These are phyloP conservation scores for Candida qinlingensis DNA, from an alignment of 805 yeast species.

Conservation along the genomic window DNA sequence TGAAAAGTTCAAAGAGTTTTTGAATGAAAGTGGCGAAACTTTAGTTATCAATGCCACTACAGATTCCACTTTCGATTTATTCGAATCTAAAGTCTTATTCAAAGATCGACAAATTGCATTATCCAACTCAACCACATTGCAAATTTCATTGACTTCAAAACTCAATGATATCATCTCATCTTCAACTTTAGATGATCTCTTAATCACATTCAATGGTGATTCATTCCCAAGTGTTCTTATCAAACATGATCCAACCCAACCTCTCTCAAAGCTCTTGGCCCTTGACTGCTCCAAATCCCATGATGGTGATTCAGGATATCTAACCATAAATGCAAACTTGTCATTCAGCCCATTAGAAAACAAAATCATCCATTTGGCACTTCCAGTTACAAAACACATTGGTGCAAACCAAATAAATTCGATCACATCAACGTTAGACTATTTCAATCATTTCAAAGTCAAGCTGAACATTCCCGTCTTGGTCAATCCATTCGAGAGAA, in stretches of 20 bases:
- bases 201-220: slow-evolving; percentile 11
- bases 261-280: not conserved
- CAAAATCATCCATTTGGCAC: slow-evolving; percentile 14
- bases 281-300: not conserved
- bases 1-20: slow-evolving; percentile 1
- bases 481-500: slow-evolving; percentile 8
- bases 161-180: slow-evolving; percentile 17
- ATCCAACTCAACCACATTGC: slow-evolving; percentile 22
- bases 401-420: slow-evolving; percentile 13
- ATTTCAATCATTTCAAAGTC: slow-evolving; percentile 15
- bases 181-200: slow-evolving; percentile 8
- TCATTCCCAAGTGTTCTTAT: slow-evolving; percentile 14
- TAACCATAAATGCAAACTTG: slow-evolving; percentile 12
- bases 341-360: slow-evolving; percentile 11
- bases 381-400: slow-evolving; percentile 17
- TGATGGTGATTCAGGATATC: slow-evolving; percentile 7
- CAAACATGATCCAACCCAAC: slow-evolving; percentile 6
- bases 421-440: slow-evolving; percentile 13
- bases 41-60: slow-evolving; percentile 21
- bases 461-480: slow-evolving; percentile 17
- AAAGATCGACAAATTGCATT: slow-evolving; percentile 15
- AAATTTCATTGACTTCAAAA: slow-evolving; percentile 27
- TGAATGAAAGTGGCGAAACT: slow-evolving; percentile 7
- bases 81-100: slow-evolving; percentile 22
- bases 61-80: slow-evolving; percentile 22